Base-by-base conservation (phyloP, 306 rosid species). In the Acacia melanoxylon region DNA sequence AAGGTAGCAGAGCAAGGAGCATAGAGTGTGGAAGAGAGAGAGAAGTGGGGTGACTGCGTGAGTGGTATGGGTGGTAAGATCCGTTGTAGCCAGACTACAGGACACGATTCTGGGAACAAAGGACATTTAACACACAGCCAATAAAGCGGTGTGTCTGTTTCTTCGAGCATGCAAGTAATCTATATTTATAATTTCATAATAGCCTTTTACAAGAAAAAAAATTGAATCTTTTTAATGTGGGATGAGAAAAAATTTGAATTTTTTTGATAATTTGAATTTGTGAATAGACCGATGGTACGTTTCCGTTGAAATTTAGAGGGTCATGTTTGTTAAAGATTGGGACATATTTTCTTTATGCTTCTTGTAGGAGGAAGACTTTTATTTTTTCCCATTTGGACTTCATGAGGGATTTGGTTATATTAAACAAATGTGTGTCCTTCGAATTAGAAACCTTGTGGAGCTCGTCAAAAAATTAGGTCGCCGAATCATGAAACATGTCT, bases 71-170 rank as follows among this genome's bases (percentile, higher is more conserved):
- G 10, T 22, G 73, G 87, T 85, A 83, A 88, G 97, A 92, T 91
- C 98, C 89, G 94, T 89, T 90, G 84, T 63, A 82, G 90, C 77
- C 91, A 82, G 79, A 81, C 66, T 46, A 85, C 80, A 78, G 80
- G 81, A 86, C 54, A 42, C 81, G 72, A 59, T 82, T 78, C 90
- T 90, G 84, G 56, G 69, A 81, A 77, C 87, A 81, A 81, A 86
- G 85, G 78, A 83, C 91, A 58, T 2, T 2, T 22, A 19, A 24
- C 62, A 77, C 81, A 68, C 78, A 63, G 90, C 91, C 85, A 87
- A 80, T 46, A 86, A 87, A 90, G 89, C 89, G 92, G 91, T 91
- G 90, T 86, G 89, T 85, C 92, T 89, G 86, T 85, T 90, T 85
- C 78, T 81, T 44, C 73, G 45, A 89, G 84, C 94, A 89, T 91